phyloP scores from a whole-genome alignment of 2,329 filamentous ascomycete genomes.

The Botryotinia globosa region DNA sequence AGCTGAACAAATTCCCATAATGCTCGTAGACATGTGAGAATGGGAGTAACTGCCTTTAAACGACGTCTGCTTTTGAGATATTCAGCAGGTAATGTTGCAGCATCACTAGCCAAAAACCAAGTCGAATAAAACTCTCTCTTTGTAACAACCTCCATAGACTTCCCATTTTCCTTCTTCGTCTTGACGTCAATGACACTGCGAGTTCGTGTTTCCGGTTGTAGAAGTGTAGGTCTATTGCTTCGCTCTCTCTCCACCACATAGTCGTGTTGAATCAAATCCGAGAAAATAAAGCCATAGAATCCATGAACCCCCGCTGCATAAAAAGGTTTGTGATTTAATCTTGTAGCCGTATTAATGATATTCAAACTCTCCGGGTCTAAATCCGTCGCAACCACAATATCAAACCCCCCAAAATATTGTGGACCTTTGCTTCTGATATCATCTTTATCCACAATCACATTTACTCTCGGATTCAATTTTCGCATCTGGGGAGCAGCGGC shows the following conservation, averaged over 20 bases:
- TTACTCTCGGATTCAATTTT: conserved; percentile 86
- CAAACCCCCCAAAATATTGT: conserved; percentile 75
- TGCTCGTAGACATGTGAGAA: conserved; percentile 81
- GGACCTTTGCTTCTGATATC: conserved; percentile 65
- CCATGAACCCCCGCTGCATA: conserved; percentile 87
- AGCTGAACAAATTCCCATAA: conserved; percentile 80
- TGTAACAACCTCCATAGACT: conserved; percentile 78
- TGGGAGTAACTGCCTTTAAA: conserved; percentile 72
- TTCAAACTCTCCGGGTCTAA: conserved; percentile 71
- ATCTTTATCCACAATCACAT: conserved; percentile 65
- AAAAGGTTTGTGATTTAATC: conserved; percentile 74
- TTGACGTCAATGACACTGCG: conserved; percentile 70
- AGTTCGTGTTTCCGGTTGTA: conserved; percentile 70
- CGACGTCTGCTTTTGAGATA: conserved; percentile 67
- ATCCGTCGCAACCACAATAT: conserved; percentile 87
- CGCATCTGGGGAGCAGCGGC: conserved; percentile 75
- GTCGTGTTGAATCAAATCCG: conserved; percentile 85
- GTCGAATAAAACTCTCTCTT: conserved; percentile 91
- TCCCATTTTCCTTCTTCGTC: conserved; percentile 66
- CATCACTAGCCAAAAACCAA: conserved; percentile 76
- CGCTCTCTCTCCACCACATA: conserved; percentile 84
- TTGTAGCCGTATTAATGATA: conserved; percentile 81
- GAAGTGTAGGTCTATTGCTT: conserved; percentile 65
- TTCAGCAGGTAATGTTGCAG: conserved; percentile 67
- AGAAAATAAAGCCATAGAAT: conserved; percentile 92